Evolutionary conservation across 2,329 filamentous ascomycete species (phyloP), one percentile per base, ranked within the genome.

Genomic region (Chaetothyriales sp.): DNA sequence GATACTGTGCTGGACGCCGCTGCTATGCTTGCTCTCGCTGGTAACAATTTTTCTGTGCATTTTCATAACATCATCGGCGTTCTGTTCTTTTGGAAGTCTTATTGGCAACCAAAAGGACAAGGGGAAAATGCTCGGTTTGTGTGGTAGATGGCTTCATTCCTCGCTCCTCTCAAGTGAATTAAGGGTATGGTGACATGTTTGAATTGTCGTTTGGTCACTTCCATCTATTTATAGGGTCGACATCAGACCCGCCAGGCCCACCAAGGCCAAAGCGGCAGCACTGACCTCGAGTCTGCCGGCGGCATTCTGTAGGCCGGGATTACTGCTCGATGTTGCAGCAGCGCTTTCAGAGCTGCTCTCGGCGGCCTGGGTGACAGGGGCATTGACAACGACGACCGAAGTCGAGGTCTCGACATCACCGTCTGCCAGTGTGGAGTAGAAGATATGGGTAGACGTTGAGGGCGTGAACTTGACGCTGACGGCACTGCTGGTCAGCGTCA

Each of bases 391-490:
- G 2, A 71, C 69, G n/a, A 72, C 62, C 43, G 68, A 65, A 9
- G 72, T 74, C 53, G 70, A 64, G 44, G 71, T 73, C 56, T 63
- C 65, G 19, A 67, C 50, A 15, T 60, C 62, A n/a, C 72, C 72
- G 53, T 74, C 62, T 18, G 68, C 56, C 9, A 68, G 53, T 10
- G 70, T 73, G 22, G 67, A 69, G 29, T 68, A 72, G 50, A 62
- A 65, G 51, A 69, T 60, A 57, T 61, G 64, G 44, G 69, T 72
- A 2, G 68, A 69, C 9, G 69, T 72, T 56, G 54, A 65, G 18
- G 63, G 59, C 18, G 61, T 64, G 37, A 62, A 62, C 19, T 54
- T 53, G 43, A 61, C 54, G 9, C 49, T 49, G 28, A 58, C 51
- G 1, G 58, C 53, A n/a, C 58, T 60, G 2, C 59, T 59, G 15